Conservation (phyloP, 176 grass and related monocot genomes). For the Triticum urartu region DNA sequence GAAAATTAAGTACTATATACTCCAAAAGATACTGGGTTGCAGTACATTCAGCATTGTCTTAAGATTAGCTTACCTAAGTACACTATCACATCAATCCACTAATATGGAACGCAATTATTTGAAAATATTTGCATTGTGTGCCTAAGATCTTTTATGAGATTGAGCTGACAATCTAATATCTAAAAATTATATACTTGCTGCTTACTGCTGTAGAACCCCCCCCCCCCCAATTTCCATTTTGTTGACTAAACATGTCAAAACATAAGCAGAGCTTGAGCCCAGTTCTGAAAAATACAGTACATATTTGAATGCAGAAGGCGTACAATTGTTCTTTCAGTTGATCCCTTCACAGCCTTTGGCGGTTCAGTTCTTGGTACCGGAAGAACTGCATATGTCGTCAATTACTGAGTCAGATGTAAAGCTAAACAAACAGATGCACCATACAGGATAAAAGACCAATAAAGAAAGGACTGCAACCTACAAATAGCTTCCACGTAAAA, state of each 20-base stretch:
- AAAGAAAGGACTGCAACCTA: neutral
- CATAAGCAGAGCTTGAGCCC: neutral
- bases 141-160: neutral
- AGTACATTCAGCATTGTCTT: neutral
- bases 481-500: neutral
- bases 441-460: slow-evolving; percentile 12
- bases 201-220: neutral
- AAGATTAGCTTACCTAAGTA: slow-evolving; percentile 3
- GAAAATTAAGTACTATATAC: neutral
- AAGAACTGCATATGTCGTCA: slow-evolving; percentile 35
- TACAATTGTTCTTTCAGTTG: slow-evolving; percentile 33
- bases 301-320: slow-evolving; percentile 26
- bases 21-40: neutral
- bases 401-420: slow-evolving; percentile 15
- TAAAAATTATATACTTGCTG: neutral
- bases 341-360: slow-evolving; percentile 8
- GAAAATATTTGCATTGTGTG: neutral
- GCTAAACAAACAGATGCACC: slow-evolving; percentile 12
- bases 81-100: neutral
- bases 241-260: neutral
- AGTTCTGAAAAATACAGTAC: slow-evolving; percentile 14
- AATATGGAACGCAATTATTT: neutral
- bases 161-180: neutral
- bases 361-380: slow-evolving; percentile 26
- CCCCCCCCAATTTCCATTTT: neutral